A percentile compares a stretch with the other conserved stretches of the same genome.
Evolutionary conservation across 257 asterid genomes (phyloP).

Genomic region (Nicotiana attenuata): DNA sequence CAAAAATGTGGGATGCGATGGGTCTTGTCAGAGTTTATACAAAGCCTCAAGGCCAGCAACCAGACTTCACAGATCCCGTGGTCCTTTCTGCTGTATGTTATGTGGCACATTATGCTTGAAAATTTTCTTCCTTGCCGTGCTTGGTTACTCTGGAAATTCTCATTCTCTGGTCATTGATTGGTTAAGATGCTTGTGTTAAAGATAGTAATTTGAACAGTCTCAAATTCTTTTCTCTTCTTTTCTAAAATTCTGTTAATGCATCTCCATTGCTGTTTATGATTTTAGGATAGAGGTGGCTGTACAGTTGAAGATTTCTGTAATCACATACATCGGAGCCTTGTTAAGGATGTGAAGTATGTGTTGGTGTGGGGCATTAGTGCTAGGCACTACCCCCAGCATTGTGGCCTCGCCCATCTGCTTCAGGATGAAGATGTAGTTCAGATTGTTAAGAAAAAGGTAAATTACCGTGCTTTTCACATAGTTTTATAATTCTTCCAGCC

Average conservation of each 20-base stretch:
- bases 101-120: neutral
- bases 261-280: constrained; percentile 2
- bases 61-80: constrained; percentile 91
- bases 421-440: constrained; percentile 97
- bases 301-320: constrained; percentile 89
- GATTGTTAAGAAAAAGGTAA: constrained; percentile 96
- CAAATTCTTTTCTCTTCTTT: neutral
- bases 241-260: neutral
- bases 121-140: neutral
- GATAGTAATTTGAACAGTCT: neutral
- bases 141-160: neutral
- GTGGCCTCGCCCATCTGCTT: constrained; percentile 85
- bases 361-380: constrained; percentile 96
- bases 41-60: constrained; percentile 99
- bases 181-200: neutral
- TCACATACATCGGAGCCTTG: constrained; percentile 92
- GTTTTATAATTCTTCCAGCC: neutral
- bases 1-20: constrained; percentile 89
- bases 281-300: constrained; percentile 99
- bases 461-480: neutral
- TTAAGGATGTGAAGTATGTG: constrained; percentile 93
- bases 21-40: constrained; percentile 91
- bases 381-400: constrained; percentile 94
- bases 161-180: neutral
- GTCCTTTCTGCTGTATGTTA: constrained; percentile 86